Conservation (phyloP, 1,284 basidiomycete genomes). For the Sphagnurus paluster region DNA sequence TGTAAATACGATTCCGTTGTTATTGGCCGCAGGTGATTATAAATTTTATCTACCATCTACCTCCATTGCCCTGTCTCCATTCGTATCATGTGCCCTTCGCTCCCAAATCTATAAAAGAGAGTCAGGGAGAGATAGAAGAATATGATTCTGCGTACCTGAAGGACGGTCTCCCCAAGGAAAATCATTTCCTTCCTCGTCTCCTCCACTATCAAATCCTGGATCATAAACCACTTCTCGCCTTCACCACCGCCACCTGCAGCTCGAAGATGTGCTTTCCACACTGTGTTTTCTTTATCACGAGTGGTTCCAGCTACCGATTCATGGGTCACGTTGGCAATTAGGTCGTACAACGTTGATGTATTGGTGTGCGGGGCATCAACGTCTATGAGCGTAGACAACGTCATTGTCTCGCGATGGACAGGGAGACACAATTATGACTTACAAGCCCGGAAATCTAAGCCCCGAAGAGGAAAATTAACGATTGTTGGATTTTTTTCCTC, state of each 20-base stretch:
- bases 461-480: conserved; percentile 93
- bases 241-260: conserved; percentile 76
- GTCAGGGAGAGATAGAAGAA: conserved; percentile 7
- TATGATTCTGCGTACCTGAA: conserved; percentile 65
- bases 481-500: conserved; percentile 99
- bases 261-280: conserved; percentile 93
- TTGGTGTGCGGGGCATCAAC: conserved; percentile 66
- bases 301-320: conserved; percentile 95
- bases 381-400: conserved; percentile 52
- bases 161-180: conserved; percentile 92
- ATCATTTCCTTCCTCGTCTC: conserved; percentile 97
- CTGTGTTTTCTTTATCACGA: conserved; percentile 81
- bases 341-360: conserved; percentile 81
- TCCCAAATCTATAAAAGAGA: conserved; percentile 64
- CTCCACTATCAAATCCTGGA: conserved; percentile 96
- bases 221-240: conserved; percentile 93
- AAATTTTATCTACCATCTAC: conserved; percentile 23
- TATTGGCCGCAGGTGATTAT: too few species aligned
- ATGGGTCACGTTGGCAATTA: conserved; percentile 94
- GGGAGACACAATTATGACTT: conserved; percentile 33
- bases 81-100: conserved; percentile 38
- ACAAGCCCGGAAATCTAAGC: conserved; percentile 91
- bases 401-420: conserved; percentile 14
- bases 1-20: too few species aligned
- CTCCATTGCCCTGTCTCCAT: conserved; percentile 21